Evolutionary conservation across 371 early-diverging fungal species (phyloP), one percentile per base, ranked within the genome.

Genomic region (Rhizomucor miehei): DNA sequence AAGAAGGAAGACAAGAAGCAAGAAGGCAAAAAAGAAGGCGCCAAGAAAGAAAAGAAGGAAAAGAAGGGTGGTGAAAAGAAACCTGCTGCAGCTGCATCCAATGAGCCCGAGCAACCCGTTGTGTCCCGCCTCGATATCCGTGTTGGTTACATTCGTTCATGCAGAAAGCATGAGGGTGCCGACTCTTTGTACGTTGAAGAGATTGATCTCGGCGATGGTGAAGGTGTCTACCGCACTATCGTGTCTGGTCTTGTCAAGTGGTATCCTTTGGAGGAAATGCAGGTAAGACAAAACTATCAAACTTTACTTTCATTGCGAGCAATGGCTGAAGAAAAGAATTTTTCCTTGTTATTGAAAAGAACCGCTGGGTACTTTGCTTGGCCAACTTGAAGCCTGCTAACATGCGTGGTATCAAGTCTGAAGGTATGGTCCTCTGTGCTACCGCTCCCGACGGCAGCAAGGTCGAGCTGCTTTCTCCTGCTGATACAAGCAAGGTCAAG

Each of bases 361-460:
- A 75, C 56, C 75, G 78, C 25, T 73, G 62, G 57, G 75, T 74
- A 6, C 45, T 78, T 37, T 66, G 66, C 17, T 48, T 78, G 35
- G 60, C 67, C 77, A 98, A 98, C 66, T 76, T 98, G 73, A 98
- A 98, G 78, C 98, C 98, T 39, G 97, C 85, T 6, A 85, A 84
- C 52, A 95, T 97, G 95, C 88, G 97, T 65, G 95, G 96, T 52
- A 80, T 97, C 69, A 94, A 92, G 77, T 95, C 95, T 16, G 79
- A 76, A 52, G 98, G 92, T 41, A 97, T 98, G 97, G 96, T 98
- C 1, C 79, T 98, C 16, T 92, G 93, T 62, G 93, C 96, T 13
- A 89, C 92, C 12, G 80, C 86, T 62, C 69, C 87, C 23, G 93
- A 89, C 52, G 94, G 95, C 48, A 79, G 72, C 66, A 88, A 87